Evolutionary conservation across 495 filamentous ascomycete species (phyloP), one percentile per base, ranked within the genome.

Genomic region (Talaromyces wortmannii): DNA sequence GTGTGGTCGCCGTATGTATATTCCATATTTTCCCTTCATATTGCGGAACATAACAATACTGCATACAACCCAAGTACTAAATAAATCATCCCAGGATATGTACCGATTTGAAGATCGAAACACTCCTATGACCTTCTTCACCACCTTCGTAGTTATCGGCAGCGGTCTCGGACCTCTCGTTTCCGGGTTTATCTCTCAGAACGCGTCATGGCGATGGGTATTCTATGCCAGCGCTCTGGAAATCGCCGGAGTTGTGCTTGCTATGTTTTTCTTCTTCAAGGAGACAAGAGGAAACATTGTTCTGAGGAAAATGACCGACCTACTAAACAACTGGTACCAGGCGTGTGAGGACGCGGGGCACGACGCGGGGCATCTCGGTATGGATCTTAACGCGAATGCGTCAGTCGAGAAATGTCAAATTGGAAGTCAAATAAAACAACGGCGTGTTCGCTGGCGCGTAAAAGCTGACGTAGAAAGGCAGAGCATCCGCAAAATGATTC

Each of bases 61-160:
- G 7, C 36, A 42, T 13, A 42, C 36, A 42, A 42, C 13, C 36
- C 7, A 13, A 42, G 7, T n/a, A n/a, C n/a, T n/a, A n/a, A 42
- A 7, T 42, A 42, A 42, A 7, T 45, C 91, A 87, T 65, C 80
- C 79, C 33, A 77, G 43, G 89, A 92, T 62, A 81, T 91, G 45
- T 92, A 88, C 66, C 80, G 79, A 32, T 77, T 82, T 10, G 65
- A 83, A 55, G 83, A 81, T 42, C 69, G 89, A 23, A 91, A 91
- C 57, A 85, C 82, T n/a, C 86, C 88, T 3, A 92, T 92, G 89
- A 82, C 87, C 10, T 55, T 90, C 2, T 91, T 90, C 62, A 80
- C 81, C 8, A 83, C 84, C 1, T 69, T 68, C 15, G 89, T 85
- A 1, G 61, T 92, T 12, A 68, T 82, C 8, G 89, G 88, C 1